Percentiles rank a stretch among this genome's conserved stretches.
Evolutionary conservation across 169 alveolate genomes (phyloP).

Genomic region (Perkinsus olseni): DNA sequence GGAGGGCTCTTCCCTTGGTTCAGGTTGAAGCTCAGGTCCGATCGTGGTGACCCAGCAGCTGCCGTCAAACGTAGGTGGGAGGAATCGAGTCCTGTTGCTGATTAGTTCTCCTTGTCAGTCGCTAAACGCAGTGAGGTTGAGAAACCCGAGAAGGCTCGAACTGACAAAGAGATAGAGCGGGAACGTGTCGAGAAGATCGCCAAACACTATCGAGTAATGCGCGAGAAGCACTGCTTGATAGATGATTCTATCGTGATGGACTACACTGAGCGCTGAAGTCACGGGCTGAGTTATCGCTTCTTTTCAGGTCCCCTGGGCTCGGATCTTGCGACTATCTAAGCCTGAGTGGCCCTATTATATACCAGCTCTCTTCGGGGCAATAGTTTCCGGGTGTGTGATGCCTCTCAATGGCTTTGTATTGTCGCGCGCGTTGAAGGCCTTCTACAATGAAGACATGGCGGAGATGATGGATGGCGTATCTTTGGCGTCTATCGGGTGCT

Average conservation of each 20-base stretch:
- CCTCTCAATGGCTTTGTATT: not conserved
- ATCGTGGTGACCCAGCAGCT: not conserved
- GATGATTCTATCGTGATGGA: too few species aligned
- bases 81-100: not conserved
- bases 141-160: not conserved
- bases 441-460: not conserved
- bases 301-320: not conserved
- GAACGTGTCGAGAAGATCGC: not conserved
- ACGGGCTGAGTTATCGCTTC: not conserved
- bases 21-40: not conserved
- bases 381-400: not conserved
- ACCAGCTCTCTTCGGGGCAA: not conserved
- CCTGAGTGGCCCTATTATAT: not conserved
- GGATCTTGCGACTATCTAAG: not conserved
- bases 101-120: not conserved
- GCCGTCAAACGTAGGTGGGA: not conserved
- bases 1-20: not conserved
- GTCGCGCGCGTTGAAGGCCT: not conserved
- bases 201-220: not conserved
- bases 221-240: too few species aligned
- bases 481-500: not conserved
- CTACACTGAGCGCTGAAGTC: too few species aligned
- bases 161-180: not conserved
- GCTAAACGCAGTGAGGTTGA: not conserved
- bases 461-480: not conserved